Percentiles rank a stretch among this genome's conserved stretches.
Evolutionary conservation across 148 eudicot genomes (phyloP).

Genomic region (Arbutus unedo): DNA sequence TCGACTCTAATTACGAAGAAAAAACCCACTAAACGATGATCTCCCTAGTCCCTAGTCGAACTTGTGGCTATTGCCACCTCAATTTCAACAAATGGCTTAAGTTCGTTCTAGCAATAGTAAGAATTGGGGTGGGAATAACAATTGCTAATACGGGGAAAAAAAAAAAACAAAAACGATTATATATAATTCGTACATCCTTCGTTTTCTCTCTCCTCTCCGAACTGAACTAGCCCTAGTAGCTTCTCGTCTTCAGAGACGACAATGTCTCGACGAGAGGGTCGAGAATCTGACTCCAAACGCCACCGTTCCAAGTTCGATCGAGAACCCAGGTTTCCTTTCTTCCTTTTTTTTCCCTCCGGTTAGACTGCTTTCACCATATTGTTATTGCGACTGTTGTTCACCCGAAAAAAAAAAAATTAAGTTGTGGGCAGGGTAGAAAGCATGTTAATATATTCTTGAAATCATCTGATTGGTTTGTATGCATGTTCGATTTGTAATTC

Average conservation of each 20-base stretch:
- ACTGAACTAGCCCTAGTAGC: neutral
- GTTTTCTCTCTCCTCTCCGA: no score
- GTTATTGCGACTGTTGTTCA: neutral
- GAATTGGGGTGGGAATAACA: no score
- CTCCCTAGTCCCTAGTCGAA: no score
- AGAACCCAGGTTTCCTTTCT: slow-evolving; percentile 47
- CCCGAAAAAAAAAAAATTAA: neutral
- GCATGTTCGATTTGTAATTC: neutral
- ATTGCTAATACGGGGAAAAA: no score
- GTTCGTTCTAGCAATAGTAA: no score
- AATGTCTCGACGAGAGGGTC: slow-evolving; percentile 48
- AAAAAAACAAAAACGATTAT: no score
- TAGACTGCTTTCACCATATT: neutral
- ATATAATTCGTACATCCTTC: neutral
- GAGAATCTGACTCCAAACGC: slow-evolving; percentile 52
- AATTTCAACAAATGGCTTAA: no score
- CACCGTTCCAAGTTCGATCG: slow-evolving; percentile 58
- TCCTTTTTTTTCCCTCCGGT: neutral
- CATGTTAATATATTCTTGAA: neutral
- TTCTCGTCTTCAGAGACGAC: neutral
- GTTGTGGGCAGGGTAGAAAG: no score
- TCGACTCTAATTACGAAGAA: no score
- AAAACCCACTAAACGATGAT: no score
- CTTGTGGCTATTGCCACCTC: no score
- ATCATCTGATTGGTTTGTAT: neutral